Conservation (phyloP, 306 rosid genomes). For the Castanea crenata region DNA sequence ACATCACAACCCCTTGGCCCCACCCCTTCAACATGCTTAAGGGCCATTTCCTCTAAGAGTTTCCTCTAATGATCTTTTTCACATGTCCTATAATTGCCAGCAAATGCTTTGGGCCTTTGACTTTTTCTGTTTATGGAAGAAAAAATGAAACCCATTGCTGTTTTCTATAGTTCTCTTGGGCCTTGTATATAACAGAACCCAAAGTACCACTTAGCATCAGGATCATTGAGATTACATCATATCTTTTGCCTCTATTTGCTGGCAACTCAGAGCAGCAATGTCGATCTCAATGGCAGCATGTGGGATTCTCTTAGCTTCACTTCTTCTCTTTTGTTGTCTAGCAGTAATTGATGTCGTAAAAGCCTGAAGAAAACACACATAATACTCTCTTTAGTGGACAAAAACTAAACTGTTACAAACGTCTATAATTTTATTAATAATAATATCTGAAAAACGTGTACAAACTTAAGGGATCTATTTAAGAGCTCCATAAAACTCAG, state of each 20-base stretch:
- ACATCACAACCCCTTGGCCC: background rate
- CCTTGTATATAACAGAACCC: conserved; percentile 23
- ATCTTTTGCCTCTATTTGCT: background rate
- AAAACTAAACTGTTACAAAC: too few species aligned
- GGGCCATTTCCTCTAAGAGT: conserved; percentile 11
- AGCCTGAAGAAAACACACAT: too few species aligned
- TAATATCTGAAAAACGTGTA: too few species aligned
- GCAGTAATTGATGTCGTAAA: conserved; percentile 43
- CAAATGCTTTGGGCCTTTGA: conserved; percentile 23
- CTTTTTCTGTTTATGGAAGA: background rate
- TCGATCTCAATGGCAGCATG: conserved; percentile 49
- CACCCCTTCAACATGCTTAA: conserved; percentile 23
- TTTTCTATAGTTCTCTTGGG: background rate
- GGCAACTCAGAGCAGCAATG: conserved; percentile 1
- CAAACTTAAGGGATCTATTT: too few species aligned
- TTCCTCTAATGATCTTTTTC: background rate
- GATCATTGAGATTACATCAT: background rate
- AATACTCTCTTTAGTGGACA: rapidly evolving
- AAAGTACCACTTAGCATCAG: background rate
- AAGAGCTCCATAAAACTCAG: too few species aligned
- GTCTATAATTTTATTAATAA: too few species aligned
- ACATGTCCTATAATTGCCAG: background rate
- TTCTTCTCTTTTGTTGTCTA: conserved; percentile 50
- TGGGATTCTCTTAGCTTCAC: conserved; percentile 43
- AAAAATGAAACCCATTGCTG: background rate